Evolutionary conservation across 257 asterid species (phyloP).

Genomic region (Nemophila menziesii): DNA sequence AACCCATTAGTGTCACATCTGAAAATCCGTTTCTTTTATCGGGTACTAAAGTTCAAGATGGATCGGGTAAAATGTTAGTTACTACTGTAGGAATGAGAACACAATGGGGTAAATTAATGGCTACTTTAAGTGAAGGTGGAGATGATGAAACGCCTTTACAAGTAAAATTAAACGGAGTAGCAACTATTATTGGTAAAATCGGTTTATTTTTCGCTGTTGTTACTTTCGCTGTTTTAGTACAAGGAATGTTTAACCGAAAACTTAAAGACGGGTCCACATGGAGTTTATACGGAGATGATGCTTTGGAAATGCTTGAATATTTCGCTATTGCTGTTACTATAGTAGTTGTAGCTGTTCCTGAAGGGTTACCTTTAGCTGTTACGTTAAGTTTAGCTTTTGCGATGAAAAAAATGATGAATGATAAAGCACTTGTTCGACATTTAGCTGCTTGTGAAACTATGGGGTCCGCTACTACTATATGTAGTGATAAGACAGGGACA

Average conservation of each 20-base stretch:
- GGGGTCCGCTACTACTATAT: constrained; percentile 92
- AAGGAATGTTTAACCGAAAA: constrained; percentile 55
- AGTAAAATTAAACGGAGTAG: constrained; percentile 81
- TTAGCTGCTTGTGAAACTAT: constrained; percentile 94
- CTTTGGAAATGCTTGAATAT: constrained; percentile 68
- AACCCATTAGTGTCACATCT: constrained; percentile 54
- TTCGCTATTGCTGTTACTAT: constrained; percentile 93
- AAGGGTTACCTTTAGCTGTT: constrained; percentile 89
- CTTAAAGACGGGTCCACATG: constrained; percentile 35
- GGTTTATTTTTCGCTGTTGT: constrained; percentile 82
- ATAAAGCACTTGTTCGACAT: constrained; percentile 84
- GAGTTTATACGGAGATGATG: constrained; percentile 73
- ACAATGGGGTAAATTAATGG: constrained; percentile 92
- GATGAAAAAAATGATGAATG: constrained; percentile 95
- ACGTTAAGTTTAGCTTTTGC: constrained; percentile 93
- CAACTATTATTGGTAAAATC: constrained; percentile 76
- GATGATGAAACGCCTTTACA: constrained; percentile 93
- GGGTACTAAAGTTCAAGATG: constrained; percentile 87
- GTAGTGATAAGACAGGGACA: constrained; percentile 95
- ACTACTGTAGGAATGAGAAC: constrained; percentile 95
- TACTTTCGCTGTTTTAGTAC: constrained; percentile 74
- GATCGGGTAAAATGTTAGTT: constrained; percentile 80
- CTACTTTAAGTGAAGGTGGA: constrained; percentile 83
- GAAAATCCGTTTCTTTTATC: constrained; percentile 75
- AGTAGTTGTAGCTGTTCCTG: constrained; percentile 95